Conservation (phyloP, 305 asterid species). For the Solanum hybrid region DNA sequence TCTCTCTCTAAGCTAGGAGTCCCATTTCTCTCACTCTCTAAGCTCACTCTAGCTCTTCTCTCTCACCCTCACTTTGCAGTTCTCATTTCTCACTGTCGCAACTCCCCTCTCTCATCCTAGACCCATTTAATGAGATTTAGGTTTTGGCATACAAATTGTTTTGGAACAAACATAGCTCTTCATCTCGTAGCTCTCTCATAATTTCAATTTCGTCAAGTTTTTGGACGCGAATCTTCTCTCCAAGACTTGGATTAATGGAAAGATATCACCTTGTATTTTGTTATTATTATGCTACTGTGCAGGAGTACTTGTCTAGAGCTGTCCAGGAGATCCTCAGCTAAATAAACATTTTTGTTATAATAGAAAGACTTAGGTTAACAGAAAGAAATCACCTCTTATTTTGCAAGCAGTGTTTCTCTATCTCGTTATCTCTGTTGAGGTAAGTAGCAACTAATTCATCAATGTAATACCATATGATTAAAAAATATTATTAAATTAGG, state of each 20-base stretch:
- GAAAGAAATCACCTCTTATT: not conserved
- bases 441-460: not conserved
- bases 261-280: not conserved
- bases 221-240: not conserved
- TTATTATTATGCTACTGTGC: not conserved
- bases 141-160: not conserved
- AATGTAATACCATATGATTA: not conserved
- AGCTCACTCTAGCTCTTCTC: not conserved
- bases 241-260: not conserved
- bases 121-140: not conserved
- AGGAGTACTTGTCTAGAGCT: not conserved
- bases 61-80: not conserved
- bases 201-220: not conserved
- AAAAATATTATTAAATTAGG: not conserved
- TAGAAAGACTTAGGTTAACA: not conserved
- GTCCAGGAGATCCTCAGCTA: not conserved
- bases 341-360: not conserved
- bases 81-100: not conserved
- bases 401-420: no score
- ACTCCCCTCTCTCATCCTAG: not conserved
- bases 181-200: not conserved
- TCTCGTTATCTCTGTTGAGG: not conserved
- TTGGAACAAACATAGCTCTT: not conserved
- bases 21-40: not conserved
- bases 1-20: not conserved